These are phyloP conservation scores for Periconia sp. DNA, from an alignment of 2,329 filamentous ascomycete genomes.

Conservation along the genomic window DNA sequence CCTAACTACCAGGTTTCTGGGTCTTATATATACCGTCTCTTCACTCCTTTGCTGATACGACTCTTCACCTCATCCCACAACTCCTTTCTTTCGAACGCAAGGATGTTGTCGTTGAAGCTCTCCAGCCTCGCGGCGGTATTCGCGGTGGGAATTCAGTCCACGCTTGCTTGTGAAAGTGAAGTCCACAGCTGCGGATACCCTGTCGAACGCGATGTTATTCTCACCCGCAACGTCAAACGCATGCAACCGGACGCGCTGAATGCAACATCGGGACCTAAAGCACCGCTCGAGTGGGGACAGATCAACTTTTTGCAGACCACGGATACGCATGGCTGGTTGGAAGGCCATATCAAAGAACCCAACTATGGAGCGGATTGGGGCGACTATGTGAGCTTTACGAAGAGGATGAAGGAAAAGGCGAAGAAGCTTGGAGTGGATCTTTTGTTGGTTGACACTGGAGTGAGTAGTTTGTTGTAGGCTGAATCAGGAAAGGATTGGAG, in stretches of 20 bases:
- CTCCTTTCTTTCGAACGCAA: neutral
- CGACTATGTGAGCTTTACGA: constrained; percentile 63
- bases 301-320: constrained; percentile 68
- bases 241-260: constrained; percentile 50
- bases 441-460: constrained; percentile 62
- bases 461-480: constrained; percentile 15
- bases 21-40: neutral
- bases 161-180: constrained; percentile 33
- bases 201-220: constrained; percentile 42
- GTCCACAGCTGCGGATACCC: constrained; percentile 40
- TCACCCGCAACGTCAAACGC: constrained; percentile 45
- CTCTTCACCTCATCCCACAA: neutral
- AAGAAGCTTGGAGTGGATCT: constrained; percentile 60
- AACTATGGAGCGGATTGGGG: constrained; percentile 69
- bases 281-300: constrained; percentile 62
- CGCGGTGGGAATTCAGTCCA: neutral
- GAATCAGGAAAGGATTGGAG: neutral
- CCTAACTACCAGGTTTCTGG: neutral
- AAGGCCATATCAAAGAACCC: constrained; percentile 62
- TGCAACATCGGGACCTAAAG: constrained; percentile 39
- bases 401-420: constrained; percentile 62
- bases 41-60: neutral
- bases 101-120: constrained; percentile 10
- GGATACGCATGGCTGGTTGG: constrained; percentile 64
- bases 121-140: neutral